Evolutionary conservation across 176 grass and related monocot genomes (phyloP), one percentile per base, ranked within the genome.

Genomic region (Raddia guianensis): DNA sequence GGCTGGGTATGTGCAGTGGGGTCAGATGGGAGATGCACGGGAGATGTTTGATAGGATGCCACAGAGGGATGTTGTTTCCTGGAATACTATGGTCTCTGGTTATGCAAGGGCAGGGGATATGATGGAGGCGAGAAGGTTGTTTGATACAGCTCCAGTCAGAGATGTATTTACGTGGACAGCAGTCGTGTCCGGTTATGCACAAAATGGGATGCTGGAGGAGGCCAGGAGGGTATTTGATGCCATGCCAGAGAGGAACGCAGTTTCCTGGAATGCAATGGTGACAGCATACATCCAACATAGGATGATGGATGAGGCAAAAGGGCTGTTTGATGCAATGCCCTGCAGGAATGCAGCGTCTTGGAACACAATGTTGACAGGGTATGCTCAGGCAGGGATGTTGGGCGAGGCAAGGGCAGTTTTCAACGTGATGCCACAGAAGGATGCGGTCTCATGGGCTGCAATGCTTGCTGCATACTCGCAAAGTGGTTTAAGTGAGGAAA

Each of bases 81-180:
- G 90, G 88, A 95, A 98, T 56, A 95, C 82, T 55, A 93, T 98
- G 83, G 91, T 98, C 34, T 92, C 86, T 7, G 92, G 72, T 59
- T 89, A 91, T 75, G 95, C 95, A 4, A 93, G 86, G 76, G 86
- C 46, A 47, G 90, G 90, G 8, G 55, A 91, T 57, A 93, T 95
- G 92, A 15, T 49, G 4, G 88, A 91, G 51, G 88, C 88, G 7
- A 92, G 81, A 70, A 86, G 72, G 15, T 62, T 98, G 46, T 93
- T 98, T 84, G 86, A 95, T 57, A 73, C 46, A 49, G 89, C 91
- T 69, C 95, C 92, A 1, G 77, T 82, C 7, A 72, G 80, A 21
- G 95, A 98, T 35, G 92, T 98, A 6, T 98, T 95, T 80, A 98
- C 90, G 12, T 98, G 95, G 90, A 98, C 92, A 5, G 92, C 95